Percentiles rank a stretch among this genome's conserved stretches.
phyloP scores from a whole-genome alignment of 305 asterid genomes.

The Petunia hybrid region DNA sequence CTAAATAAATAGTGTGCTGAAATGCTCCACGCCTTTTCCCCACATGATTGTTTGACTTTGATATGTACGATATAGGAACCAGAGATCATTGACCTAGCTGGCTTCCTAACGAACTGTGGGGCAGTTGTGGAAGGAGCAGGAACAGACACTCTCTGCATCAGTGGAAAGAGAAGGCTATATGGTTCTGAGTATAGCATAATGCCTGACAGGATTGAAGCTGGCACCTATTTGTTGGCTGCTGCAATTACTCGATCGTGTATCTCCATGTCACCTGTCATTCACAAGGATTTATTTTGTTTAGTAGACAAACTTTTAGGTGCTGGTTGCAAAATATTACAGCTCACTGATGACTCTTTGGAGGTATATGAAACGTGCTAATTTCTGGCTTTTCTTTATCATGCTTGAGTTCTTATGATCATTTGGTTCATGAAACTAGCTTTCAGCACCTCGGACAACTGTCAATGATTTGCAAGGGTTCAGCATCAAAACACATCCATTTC shows the following conservation, averaged over 20 bases:
- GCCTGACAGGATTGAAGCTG: slow-evolving; percentile 30
- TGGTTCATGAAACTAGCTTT: slow-evolving; percentile 40
- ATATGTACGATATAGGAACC: slow-evolving; percentile 49
- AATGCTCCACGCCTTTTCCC: neutral
- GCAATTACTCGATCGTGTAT: slow-evolving; percentile 28
- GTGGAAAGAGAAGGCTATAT: slow-evolving; percentile 40
- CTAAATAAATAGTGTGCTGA: neutral
- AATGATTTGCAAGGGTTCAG: slow-evolving; percentile 44
- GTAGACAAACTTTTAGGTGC: slow-evolving; percentile 35
- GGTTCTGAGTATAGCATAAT: slow-evolving; percentile 43
- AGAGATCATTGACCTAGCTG: slow-evolving; percentile 52
- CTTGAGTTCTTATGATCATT: neutral
- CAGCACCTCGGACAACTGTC: slow-evolving; percentile 33
- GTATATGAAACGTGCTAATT: slow-evolving; percentile 27
- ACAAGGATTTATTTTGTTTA: slow-evolving; percentile 8
- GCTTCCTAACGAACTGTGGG: slow-evolving; percentile 47
- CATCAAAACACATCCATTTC: slow-evolving; percentile 47
- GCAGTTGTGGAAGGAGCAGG: slow-evolving; percentile 52
- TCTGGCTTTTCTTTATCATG: slow-evolving; percentile 7
- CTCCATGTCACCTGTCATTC: slow-evolving; percentile 24
- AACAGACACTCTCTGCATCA: slow-evolving; percentile 39
- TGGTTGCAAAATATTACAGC: slow-evolving; percentile 46
- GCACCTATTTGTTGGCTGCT: slow-evolving; percentile 37
- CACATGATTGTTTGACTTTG: neutral
- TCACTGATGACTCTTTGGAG: slow-evolving; percentile 38